Base-by-base conservation (phyloP, 805 yeast genomes). In the Metschnikowia similis region DNA sequence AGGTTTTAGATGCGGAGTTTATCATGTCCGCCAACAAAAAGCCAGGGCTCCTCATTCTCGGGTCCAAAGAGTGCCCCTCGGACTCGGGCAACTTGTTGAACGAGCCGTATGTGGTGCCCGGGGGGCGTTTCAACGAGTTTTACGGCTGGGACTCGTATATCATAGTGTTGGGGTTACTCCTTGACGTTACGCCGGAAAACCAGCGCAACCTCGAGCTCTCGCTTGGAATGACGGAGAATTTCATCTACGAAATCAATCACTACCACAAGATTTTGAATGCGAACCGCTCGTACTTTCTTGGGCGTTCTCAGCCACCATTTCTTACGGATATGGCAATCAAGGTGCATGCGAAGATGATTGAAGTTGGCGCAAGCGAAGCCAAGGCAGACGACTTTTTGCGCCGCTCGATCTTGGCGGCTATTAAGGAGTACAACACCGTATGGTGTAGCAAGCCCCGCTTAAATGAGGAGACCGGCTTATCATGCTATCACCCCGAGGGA, bases 71-170 rank as follows among this genome's bases (percentile, higher is more conserved):
- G 17, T 82, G 83, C 56, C 82, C 85, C 7, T 60, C 70, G 3
- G 80, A 82, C 49, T 79, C 80, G 37, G 64, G 62, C 14, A 73
- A 77, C 11, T 58, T 85, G 42, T 72, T 78, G 36, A 89, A 90
- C 17, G 83, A 79, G 60, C 96, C 96, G 0, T 92, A 92, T 66
- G 87, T 89, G 14, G 98, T 92, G 26, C 99, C 99, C 1, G 99
- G 99, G 14, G 98, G 99, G 21, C 75, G 99, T 55, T 92, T 92
- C 69, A 94, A 94, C 70, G 99, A 92, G 69, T 78, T 90, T 51
- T 92, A 94, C 62, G 99, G 98, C 13, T 92, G 99, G 99, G 99
- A 92, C 66, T 89, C 97, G 2, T 92, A 94, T 63, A 87, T 94
- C 85, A 90, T 85, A 63, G 81, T 94, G 0, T 67, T 90, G 26